Percentiles rank a stretch among this genome's conserved stretches.
Evolutionary conservation across 1,284 basidiomycete species (phyloP).

Genomic region (Chalciporus sp.): DNA sequence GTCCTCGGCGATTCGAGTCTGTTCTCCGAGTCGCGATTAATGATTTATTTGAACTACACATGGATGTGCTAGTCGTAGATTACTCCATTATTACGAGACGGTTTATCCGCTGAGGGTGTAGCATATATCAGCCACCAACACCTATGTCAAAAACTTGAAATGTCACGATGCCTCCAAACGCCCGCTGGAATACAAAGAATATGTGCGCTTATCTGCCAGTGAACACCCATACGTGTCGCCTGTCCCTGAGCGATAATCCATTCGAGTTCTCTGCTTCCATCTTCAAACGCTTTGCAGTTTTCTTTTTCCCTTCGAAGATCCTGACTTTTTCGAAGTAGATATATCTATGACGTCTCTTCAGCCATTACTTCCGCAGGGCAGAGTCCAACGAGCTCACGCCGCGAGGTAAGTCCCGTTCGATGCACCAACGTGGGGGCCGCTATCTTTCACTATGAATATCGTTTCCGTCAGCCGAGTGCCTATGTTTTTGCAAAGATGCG

Average conservation of each 20-base stretch:
- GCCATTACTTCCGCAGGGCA: conserved; percentile 35
- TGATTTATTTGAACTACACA: no score
- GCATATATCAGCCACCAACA: no score
- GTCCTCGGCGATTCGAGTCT: no score
- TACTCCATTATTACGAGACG: no score
- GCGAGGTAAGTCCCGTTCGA: neutral
- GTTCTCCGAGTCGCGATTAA: no score
- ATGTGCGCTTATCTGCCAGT: neutral
- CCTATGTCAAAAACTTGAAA: no score
- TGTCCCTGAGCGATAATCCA: conserved; percentile 37
- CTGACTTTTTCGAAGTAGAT: conserved; percentile 53
- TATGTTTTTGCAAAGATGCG: conserved; percentile 6
- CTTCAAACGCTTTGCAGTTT: conserved; percentile 40
- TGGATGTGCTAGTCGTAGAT: no score
- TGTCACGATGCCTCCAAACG: no score
- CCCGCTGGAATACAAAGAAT: no score
- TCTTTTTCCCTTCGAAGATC: conserved; percentile 51
- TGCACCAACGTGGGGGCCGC: neutral
- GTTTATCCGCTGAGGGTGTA: no score
- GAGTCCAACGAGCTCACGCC: neutral
- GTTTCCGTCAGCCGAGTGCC: neutral
- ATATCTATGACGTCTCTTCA: conserved; percentile 33
- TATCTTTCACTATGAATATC: neutral
- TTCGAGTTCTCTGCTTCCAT: conserved; percentile 37
- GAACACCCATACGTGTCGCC: neutral